Conservation (phyloP, 2,329 filamentous ascomycete genomes). For the Fusarium chaquense region DNA sequence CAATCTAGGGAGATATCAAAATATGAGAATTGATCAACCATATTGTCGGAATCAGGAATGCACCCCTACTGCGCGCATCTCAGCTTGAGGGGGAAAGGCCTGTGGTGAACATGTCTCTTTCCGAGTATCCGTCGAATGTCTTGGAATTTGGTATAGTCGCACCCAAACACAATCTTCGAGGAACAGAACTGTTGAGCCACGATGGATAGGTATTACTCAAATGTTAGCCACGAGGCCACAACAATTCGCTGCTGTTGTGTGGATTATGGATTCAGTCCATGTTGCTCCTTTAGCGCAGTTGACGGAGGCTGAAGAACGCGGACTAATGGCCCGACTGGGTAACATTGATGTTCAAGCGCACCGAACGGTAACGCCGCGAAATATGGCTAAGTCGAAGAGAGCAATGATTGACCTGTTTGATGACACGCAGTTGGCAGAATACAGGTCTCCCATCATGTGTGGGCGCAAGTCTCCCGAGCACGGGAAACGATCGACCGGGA, state of each 20-base stretch:
- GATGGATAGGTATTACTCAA: background rate
- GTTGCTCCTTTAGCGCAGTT: constrained; percentile 16
- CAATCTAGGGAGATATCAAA: constrained; percentile 41
- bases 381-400: constrained; percentile 23
- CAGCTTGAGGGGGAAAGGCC: constrained; percentile 17
- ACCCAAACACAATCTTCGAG: constrained; percentile 16
- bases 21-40: constrained; percentile 44
- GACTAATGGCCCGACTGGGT: constrained; percentile 24
- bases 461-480: constrained; percentile 26
- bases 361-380: constrained; percentile 35
- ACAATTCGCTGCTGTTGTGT: background rate
- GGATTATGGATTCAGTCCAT: background rate
- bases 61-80: constrained; percentile 31
- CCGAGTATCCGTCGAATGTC: constrained; percentile 30
- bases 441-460: constrained; percentile 13
- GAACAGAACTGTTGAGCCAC: background rate
- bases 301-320: constrained; percentile 20
- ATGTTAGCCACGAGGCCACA: background rate
- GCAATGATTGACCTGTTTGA: constrained; percentile 35
- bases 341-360: constrained; percentile 25
- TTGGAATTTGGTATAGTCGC: constrained; percentile 18
- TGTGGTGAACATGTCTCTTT: constrained; percentile 31
- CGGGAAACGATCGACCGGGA: constrained; percentile 37
- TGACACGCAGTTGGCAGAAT: constrained; percentile 44
- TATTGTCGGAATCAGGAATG: constrained; percentile 1